Evolutionary conservation across 192 early-diverging fungal species (phyloP), one percentile per base, ranked within the genome.

Genomic region (Piromyces sp.): DNA sequence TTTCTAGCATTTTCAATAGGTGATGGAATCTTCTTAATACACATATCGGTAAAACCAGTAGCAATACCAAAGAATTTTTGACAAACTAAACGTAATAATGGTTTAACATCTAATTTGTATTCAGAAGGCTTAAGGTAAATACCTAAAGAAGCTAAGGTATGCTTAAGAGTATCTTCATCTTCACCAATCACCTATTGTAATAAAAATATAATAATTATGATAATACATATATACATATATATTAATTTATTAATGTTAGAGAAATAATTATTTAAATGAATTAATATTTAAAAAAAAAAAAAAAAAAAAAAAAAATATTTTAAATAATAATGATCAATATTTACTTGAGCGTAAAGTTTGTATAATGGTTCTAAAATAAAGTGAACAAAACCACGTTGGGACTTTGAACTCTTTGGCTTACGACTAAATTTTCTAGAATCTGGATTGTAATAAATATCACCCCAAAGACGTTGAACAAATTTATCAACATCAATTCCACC

Each of bases 301-400:
- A 9, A 80, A n/a, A n/a, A 28, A 40, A 87, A 86, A 42, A 88
- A 86, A n/a, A n/a, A n/a, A n/a, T n/a, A n/a, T n/a, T n/a, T n/a
- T n/a, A n/a, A n/a, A n/a, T n/a, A n/a, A n/a, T n/a, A n/a, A n/a
- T n/a, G n/a, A n/a, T n/a, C n/a, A 79, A 86, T 84, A 0, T 85
- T 42, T 28, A 89, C 88, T 82, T 95, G 95, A 0, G 93, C 91
- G 86, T 94, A 97, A 3, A 98, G 83, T 86, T 99, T 99, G 90
- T 94, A 99, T 33, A 99, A 86, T 17, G 97, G 97, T 83, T 97
- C 94, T 17, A 99, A 84, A 81, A 99, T 93, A 84, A 99, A 99
- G 84, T 99, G 95, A 29, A 96, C 94, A 88, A 99, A 99, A 19
- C 95, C 91, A 22, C 98, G 92, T 83, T 91, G 51, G 87, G 30